Percentiles rank a stretch among this genome's conserved stretches.
Evolutionary conservation across 371 early-diverging fungal species (phyloP).

Genomic region (Coemansia sp.): DNA sequence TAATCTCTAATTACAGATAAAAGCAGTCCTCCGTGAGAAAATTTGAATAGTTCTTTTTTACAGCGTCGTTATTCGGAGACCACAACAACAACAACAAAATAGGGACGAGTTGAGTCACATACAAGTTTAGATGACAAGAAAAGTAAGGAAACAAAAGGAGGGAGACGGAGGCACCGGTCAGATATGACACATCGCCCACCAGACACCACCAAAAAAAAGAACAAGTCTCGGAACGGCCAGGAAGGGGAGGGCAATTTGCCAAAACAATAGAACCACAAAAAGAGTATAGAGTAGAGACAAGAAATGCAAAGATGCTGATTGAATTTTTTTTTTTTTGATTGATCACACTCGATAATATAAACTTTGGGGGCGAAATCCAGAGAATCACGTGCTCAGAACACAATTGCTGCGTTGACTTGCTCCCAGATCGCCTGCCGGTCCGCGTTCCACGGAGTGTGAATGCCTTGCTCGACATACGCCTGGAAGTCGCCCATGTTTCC

Average conservation of each 20-base stretch:
- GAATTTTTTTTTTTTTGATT: too few species aligned
- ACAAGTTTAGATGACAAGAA: not conserved
- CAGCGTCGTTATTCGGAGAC: not conserved
- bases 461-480: slow-evolving; percentile 18
- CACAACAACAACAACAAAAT: not conserved
- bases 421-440: slow-evolving; percentile 16
- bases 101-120: slow-evolving; percentile 1
- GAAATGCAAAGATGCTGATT: too few species aligned
- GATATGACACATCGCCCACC: slow-evolving; percentile 3
- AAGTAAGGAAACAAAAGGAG: not conserved
- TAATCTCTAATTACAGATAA: not conserved
- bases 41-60: not conserved
- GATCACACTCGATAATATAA: too few species aligned
- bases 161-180: not conserved
- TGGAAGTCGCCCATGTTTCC: slow-evolving; percentile 23
- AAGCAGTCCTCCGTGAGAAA: not conserved
- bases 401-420: slow-evolving; percentile 9
- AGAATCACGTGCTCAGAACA: not conserved
- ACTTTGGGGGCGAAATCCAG: too few species aligned
- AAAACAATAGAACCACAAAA: not conserved
- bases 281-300: too few species aligned
- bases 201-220: not conserved
- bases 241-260: not conserved
- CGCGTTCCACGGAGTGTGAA: slow-evolving; percentile 6
- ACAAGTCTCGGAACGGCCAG: not conserved